Conservation (phyloP, 768 basidiomycete genomes). For the Plicaturopsis crispa region DNA sequence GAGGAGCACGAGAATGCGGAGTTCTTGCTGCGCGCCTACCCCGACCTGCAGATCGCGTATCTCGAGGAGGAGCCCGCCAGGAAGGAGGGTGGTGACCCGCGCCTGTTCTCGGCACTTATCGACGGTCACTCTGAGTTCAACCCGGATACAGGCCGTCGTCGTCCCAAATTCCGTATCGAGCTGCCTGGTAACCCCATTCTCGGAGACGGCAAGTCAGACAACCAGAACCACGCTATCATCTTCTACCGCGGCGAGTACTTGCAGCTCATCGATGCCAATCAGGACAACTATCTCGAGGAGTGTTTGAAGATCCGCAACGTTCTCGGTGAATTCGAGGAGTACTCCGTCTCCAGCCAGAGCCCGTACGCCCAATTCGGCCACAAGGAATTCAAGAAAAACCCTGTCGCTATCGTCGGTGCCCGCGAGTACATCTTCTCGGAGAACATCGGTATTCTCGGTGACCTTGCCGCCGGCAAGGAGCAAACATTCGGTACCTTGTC, state of each 20-base stretch:
- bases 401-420: conserved; percentile 96
- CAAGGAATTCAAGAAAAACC: conserved; percentile 80
- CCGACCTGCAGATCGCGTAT: conserved; percentile 97
- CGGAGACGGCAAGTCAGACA: conserved; percentile 98
- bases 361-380: conserved; percentile 90
- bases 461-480: conserved; percentile 98
- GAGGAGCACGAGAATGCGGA: conserved; percentile 99
- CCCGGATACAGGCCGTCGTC: conserved; percentile 78
- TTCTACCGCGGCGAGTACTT: conserved; percentile 99
- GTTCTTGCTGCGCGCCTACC: conserved; percentile 94
- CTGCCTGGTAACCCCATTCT: conserved; percentile 98
- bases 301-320: conserved; percentile 98
- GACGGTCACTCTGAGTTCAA: conserved; percentile 97
- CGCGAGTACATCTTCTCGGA: conserved; percentile 99
- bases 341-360: conserved; percentile 72
- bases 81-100: conserved; percentile 91
- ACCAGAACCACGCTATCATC: conserved; percentile 99
- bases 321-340: conserved; percentile 97
- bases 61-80: conserved; percentile 91
- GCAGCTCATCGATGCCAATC: conserved; percentile 99
- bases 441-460: conserved; percentile 98
- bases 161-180: conserved; percentile 98
- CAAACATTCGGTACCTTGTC: conserved; percentile 98
- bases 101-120: conserved; percentile 93
- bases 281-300: conserved; percentile 99